Evolutionary conservation across 805 yeast species (phyloP), one percentile per base, ranked within the genome.

Genomic region (Metschnikowia rubicola): DNA sequence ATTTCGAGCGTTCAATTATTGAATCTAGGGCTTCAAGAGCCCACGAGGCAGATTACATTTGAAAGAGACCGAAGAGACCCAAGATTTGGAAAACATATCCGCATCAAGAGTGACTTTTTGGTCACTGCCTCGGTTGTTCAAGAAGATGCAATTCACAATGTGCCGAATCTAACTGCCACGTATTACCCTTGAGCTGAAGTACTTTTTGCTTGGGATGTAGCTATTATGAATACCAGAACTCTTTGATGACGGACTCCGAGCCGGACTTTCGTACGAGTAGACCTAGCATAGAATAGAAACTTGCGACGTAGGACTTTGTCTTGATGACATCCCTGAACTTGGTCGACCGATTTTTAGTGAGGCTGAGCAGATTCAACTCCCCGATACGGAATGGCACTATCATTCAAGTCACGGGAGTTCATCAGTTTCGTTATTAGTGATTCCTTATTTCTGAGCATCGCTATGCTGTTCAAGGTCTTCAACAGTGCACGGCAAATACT

Each of bases 251-350:
- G 8, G 49, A 48, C 11, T 53, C 52, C 13, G 56, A 54, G 12
- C 66, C 71, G 42, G 53, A 68, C 50, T 66, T 68, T 9, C 56
- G 43, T 12, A 56, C 52, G 13, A 70, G 41, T 12, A 72, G 31
- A 1, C 77, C 77, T 6, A 71, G 50, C 64, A 72, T 53, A 8
- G 73, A 62, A 51, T 65, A 64, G 43, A 72, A 71, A 40, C 71
- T 63, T 2, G 70, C 73, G 12, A 70, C 55, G n/a, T 59, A 47
- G 1, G 72, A 57, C 13, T 51, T 46, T 26, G 61, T 61, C 19
- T 44, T 49, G 7, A 64, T 61, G 28, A 28, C 47, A 5, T 35
- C 35, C 40, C 57, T 51, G 39, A 46, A 43, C 8, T 45, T 48
- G 10, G 39, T 46, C 10, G 55, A 53, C 13, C 48, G 43, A 30